Conservation (phyloP, 805 yeast genomes). For the Helenozyma baotianmanensis region DNA sequence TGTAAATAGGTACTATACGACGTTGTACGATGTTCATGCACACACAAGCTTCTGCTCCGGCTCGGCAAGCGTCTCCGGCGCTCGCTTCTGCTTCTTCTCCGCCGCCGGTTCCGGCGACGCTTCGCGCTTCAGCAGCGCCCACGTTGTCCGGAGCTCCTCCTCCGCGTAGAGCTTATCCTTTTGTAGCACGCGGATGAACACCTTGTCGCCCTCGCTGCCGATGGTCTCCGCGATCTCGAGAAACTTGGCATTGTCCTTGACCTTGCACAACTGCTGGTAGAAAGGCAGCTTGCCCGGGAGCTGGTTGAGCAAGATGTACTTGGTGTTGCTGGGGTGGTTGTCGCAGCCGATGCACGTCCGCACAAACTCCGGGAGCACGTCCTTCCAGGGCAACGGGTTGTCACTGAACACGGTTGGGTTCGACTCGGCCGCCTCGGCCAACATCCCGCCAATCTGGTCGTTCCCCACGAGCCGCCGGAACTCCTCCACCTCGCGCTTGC, state of each 20-base stretch:
- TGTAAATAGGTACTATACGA: constrained; percentile 12
- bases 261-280: constrained; percentile 52
- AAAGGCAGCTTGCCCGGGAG: constrained; percentile 69
- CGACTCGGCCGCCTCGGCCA: constrained; percentile 84
- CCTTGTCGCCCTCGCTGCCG: constrained; percentile 34
- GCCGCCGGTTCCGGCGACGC: not conserved
- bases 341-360: constrained; percentile 50
- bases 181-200: constrained; percentile 28
- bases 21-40: constrained; percentile 6
- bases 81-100: constrained; percentile 7
- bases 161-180: constrained; percentile 22
- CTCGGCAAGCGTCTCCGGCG: not conserved
- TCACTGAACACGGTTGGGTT: constrained; percentile 72
- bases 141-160: constrained; percentile 10
- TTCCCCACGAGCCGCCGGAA: constrained; percentile 52
- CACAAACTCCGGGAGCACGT: constrained; percentile 52
- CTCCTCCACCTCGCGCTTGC: constrained; percentile 47
- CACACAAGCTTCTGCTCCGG: not conserved
- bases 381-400: constrained; percentile 48
- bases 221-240: constrained; percentile 27
- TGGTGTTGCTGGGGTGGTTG: constrained; percentile 63
- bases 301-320: constrained; percentile 73
- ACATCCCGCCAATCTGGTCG: constrained; percentile 78
- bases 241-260: constrained; percentile 53
- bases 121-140: not conserved